Conservation (phyloP, 305 asterid species). For the Fraxinus angustifolia region DNA sequence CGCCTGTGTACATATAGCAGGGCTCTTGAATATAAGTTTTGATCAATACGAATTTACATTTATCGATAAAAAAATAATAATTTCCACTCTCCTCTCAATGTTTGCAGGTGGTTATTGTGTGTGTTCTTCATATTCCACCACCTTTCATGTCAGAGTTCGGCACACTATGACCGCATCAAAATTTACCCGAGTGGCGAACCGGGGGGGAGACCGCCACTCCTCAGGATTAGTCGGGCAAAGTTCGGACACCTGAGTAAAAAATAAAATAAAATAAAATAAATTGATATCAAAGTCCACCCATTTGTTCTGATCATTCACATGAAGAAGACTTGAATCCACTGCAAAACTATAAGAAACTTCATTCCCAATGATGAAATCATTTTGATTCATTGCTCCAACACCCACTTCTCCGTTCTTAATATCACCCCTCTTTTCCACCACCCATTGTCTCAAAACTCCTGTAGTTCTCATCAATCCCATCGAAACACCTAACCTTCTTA, state of each 20-base stretch:
- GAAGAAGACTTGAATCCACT: constrained; percentile 19
- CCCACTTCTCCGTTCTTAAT: constrained; percentile 26
- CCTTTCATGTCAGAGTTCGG: background rate
- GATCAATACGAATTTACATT: background rate
- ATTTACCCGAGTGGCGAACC: too few relatives aligned
- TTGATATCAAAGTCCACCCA: constrained; percentile 28
- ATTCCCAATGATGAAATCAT: constrained; percentile 13
- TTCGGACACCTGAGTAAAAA: too few relatives aligned
- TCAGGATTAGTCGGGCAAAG: too few relatives aligned
- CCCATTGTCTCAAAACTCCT: constrained; percentile 22
- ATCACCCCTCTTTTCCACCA: constrained; percentile 22
- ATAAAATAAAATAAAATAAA: background rate
- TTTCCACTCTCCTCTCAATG: constrained; percentile 21
- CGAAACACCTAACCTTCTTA: constrained; percentile 38
- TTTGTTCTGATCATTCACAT: constrained; percentile 3
- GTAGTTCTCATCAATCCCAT: constrained; percentile 26
- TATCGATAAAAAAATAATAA: constrained; percentile 15
- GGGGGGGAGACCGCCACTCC: too few relatives aligned
- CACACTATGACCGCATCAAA: background rate
- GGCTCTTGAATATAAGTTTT: too few relatives aligned
- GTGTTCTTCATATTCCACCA: constrained; percentile 5
- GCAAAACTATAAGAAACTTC: constrained; percentile 21
- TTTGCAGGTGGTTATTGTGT: constrained; percentile 1
- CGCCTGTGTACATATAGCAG: too few relatives aligned
- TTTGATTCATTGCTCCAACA: constrained; percentile 15